Conservation (phyloP, 306 rosid genomes). For the Ormosia emarginata region DNA sequence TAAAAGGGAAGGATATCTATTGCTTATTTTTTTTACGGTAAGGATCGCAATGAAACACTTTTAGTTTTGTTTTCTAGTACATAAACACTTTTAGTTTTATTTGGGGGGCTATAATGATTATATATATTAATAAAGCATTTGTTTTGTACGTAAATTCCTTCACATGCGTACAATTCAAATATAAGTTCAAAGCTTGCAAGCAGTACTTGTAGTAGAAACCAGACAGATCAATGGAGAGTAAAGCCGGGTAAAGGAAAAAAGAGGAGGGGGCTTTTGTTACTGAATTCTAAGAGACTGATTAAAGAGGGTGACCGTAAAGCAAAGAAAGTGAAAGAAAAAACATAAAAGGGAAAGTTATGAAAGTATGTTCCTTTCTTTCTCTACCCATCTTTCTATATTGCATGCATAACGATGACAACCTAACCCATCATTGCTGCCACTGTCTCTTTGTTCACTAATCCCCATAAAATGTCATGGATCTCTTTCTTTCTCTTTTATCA, state of each 20-base stretch:
- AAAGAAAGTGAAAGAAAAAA: slow-evolving; percentile 41
- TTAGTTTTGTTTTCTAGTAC: too few relatives aligned
- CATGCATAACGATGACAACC: slow-evolving; percentile 65
- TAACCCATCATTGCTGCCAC: slow-evolving; percentile 73
- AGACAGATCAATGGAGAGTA: slow-evolving; percentile 34
- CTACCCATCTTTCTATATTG: slow-evolving; percentile 38
- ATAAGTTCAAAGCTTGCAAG: not conserved
- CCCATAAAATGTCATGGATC: slow-evolving; percentile 48
- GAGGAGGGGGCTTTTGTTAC: slow-evolving; percentile 51
- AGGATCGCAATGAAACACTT: too few relatives aligned
- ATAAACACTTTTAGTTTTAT: not conserved
- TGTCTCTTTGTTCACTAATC: slow-evolving; percentile 59
- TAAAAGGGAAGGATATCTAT: too few relatives aligned
- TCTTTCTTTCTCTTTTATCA: slow-evolving; percentile 6
- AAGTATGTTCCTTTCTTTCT: slow-evolving; percentile 33
- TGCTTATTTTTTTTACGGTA: too few relatives aligned
- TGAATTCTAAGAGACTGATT: slow-evolving; percentile 77
- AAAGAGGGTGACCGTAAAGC: slow-evolving; percentile 65
- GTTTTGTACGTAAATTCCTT: not conserved
- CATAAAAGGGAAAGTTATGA: slow-evolving; percentile 38
- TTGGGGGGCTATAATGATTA: not conserved
- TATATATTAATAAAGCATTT: not conserved
- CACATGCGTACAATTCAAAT: not conserved
- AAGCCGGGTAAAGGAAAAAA: slow-evolving; percentile 17
- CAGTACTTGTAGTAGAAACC: slow-evolving; percentile 10